Evolutionary conservation across 192 early-diverging fungal genomes (phyloP), one percentile per base, ranked within the genome.

Genomic region (Coemansia sp.): DNA sequence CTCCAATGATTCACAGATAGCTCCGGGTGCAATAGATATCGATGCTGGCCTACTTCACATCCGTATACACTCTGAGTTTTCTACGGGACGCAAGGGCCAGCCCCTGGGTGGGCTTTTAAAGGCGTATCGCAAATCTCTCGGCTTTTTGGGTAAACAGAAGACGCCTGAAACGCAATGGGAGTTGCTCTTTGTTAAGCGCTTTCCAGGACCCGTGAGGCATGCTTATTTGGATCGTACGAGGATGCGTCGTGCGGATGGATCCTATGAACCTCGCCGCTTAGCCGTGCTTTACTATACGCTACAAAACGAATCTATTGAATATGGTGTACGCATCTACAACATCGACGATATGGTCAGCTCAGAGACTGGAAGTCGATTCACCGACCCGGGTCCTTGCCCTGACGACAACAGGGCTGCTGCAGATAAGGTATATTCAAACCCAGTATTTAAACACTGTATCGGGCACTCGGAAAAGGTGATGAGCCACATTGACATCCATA

Each of bases 111-210:
- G 70, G 22, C 45, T 73, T 32, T 36, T 73, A 24, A 73, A 73
- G 43, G 70, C 67, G 5, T 73, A 73, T 33, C 52, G 70, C 37
- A 73, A 73, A 38, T 23, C 17, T 20, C 47, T 73, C 19, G 10
- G 19, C n/a, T 73, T 73, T 51, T 47, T 53, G 1, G 36, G 38
- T 25, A 25, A 17, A 14, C 5, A 2, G 18, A 15, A 41, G 18
- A 2, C 40, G 18, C 5, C 13, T 1, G 65, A 74, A 51, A 40
- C 26, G 4, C 18, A 25, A 8, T 75, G 72, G 72, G 72, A 75
- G 66, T 58, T 75, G 50, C 52, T 75, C 38, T 64, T 75, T 58
- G 66, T 56, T 6, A 66, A 75, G 17, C 42, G 72, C 30, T 53
- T 75, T 15, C 72, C 72, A 0, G 72, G 72, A 19, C 72, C 66